Evolutionary conservation across 2,329 filamentous ascomycete species (phyloP).

Genomic region (Sodiomyces alkalinus): DNA sequence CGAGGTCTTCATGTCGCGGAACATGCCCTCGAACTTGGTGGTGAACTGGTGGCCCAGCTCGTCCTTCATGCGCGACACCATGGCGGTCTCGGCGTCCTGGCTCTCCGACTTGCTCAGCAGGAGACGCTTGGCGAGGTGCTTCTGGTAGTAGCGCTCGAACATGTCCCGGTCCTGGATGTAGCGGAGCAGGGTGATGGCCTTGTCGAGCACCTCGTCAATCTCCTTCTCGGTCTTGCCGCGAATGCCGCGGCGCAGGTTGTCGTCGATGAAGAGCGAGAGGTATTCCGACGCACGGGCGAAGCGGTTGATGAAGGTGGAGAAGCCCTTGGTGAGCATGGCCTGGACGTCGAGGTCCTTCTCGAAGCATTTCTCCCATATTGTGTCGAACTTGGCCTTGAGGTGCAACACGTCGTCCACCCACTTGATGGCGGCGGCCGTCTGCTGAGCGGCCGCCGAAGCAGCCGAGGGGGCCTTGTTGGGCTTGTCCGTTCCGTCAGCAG

Average conservation of each 20-base stretch:
- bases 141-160: constrained; percentile 97
- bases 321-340: constrained; percentile 71
- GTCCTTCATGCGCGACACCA: constrained; percentile 94
- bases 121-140: constrained; percentile 77
- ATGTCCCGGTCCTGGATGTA: constrained; percentile 87
- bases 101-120: constrained; percentile 82
- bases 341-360: constrained; percentile 61
- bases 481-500: constrained; percentile 29
- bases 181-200: constrained; percentile 73
- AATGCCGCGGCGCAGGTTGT: constrained; percentile 86
- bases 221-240: constrained; percentile 85
- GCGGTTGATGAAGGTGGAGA: constrained; percentile 86
- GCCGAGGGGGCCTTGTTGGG: constrained; percentile 26
- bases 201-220: constrained; percentile 71
- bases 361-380: constrained; percentile 61
- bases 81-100: constrained; percentile 83
- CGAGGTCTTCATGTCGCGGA: constrained; percentile 86
- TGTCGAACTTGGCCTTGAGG: constrained; percentile 83
- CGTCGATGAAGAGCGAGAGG: constrained; percentile 91
- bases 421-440: constrained; percentile 75
- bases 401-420: constrained; percentile 87
- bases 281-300: constrained; percentile 78
- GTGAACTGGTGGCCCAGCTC: constrained; percentile 93
- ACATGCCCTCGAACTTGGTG: constrained; percentile 88
- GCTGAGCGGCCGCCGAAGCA: constrained; percentile 48